These are phyloP conservation scores for Ceratobasidium sp. DNA, from an alignment of 1,284 basidiomycete genomes.

Conservation along the genomic window DNA sequence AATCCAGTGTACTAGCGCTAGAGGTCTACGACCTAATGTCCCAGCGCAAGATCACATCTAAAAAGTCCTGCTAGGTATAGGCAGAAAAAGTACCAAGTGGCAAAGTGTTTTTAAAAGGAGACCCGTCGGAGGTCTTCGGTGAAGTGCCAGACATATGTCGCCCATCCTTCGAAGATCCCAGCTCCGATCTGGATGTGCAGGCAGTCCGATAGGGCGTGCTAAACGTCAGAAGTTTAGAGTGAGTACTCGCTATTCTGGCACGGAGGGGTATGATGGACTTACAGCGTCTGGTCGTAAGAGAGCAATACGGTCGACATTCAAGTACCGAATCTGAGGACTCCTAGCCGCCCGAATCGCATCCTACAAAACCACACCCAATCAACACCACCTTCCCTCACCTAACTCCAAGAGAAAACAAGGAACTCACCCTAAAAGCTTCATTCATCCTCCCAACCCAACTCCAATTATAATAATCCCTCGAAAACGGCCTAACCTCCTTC, in stretches of 20 bases:
- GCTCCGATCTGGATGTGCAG: constrained; percentile 74
- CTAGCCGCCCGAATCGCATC: constrained; percentile 59
- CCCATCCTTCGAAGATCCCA: constrained; percentile 78
- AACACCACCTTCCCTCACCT: constrained; percentile 32
- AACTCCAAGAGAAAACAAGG: constrained; percentile 23
- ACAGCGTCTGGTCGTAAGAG: constrained; percentile 73
- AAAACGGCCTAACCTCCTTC: constrained; percentile 59
- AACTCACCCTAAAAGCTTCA: constrained; percentile 66
- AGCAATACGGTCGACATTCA: constrained; percentile 71
- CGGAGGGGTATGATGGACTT: constrained; percentile 52
- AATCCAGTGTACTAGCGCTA: too few relatives aligned
- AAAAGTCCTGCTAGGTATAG: background rate
- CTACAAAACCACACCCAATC: constrained; percentile 53
- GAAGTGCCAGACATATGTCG: constrained; percentile 76
- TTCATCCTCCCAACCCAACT: constrained; percentile 70
- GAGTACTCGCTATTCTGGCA: constrained; percentile 9
- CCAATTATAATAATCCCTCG: constrained; percentile 73
- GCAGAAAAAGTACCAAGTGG: too few relatives aligned
- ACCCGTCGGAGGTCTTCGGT: constrained; percentile 7
- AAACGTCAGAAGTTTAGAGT: constrained; percentile 20
- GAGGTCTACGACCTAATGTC: background rate
- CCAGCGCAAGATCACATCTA: background rate
- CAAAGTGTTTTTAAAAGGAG: too few relatives aligned
- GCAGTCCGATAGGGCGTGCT: constrained; percentile 73
- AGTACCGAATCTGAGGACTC: constrained; percentile 69